Percentiles rank a stretch among this genome's conserved stretches.
Evolutionary conservation across 441 rosid genomes (phyloP).

Genomic region (Pelargonium australe): DNA sequence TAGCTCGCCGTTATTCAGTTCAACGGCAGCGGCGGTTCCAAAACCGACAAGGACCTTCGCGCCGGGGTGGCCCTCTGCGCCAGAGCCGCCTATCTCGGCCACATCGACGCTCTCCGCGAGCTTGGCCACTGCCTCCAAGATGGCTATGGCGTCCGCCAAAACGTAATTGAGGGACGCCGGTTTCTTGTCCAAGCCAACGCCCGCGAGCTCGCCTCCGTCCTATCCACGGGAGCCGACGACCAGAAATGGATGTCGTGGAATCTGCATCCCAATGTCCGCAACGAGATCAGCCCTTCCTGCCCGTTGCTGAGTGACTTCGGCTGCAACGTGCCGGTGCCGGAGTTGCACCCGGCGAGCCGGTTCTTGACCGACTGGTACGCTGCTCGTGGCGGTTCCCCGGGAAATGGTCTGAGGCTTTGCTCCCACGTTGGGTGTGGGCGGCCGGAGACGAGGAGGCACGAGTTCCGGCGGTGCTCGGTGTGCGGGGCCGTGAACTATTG

Average conservation of each 20-base stretch:
- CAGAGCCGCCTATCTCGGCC: constrained; percentile 72
- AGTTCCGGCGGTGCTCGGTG: constrained; percentile 1
- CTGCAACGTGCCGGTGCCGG: constrained; percentile 1
- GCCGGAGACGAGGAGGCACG: constrained; percentile 2
- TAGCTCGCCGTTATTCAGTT: constrained; percentile 78
- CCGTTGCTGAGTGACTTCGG: neutral
- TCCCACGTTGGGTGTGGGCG: neutral
- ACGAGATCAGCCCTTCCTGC: neutral
- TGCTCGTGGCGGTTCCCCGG: neutral
- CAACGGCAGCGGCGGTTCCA: constrained; percentile 92
- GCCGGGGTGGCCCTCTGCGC: constrained; percentile 91
- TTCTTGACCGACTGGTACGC: neutral
- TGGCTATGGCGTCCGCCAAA: neutral
- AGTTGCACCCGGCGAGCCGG: neutral
- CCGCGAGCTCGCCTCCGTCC: neutral
- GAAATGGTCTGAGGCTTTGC: neutral
- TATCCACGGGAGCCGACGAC: neutral
- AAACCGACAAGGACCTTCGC: constrained; percentile 72
- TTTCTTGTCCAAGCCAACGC: neutral
- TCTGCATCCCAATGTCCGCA: no score
- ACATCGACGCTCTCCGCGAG: neutral
- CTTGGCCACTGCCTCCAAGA: neutral
- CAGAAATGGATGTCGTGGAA: neutral
- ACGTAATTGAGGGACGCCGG: neutral
- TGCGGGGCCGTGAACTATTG: neutral